Conservation (phyloP, 2,329 filamentous ascomycete genomes). For the Monosporascus sp. region DNA sequence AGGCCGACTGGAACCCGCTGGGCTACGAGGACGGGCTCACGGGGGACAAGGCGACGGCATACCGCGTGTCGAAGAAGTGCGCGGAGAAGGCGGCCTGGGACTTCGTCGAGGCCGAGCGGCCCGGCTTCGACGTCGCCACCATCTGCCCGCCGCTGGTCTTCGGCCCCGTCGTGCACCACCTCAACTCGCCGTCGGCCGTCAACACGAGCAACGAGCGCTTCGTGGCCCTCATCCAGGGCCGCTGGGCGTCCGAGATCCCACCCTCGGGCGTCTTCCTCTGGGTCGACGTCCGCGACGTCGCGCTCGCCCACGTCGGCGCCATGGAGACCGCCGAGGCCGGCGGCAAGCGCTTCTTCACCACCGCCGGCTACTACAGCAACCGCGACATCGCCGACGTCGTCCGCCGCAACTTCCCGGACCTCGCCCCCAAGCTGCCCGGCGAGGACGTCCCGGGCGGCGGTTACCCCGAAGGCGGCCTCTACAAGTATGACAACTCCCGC, state of each 20-base stretch:
- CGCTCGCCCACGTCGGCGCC: constrained; percentile 46
- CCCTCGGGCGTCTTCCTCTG: constrained; percentile 38
- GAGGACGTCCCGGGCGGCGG: constrained; percentile 39
- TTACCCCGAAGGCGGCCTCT: constrained; percentile 35
- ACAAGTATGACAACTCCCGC: constrained; percentile 51
- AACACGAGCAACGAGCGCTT: constrained; percentile 51
- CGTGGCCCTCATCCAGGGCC: constrained; percentile 43
- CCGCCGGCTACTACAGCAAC: constrained; percentile 42
- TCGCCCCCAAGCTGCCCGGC: constrained; percentile 40
- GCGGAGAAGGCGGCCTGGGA: constrained; percentile 51
- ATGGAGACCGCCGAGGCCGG: constrained; percentile 42
- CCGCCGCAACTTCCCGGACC: constrained; percentile 44
- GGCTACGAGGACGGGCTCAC: constrained; percentile 38
- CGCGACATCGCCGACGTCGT: constrained; percentile 37
- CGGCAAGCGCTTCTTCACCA: constrained; percentile 46
- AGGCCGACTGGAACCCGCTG: constrained; percentile 48
- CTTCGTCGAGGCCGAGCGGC: constrained; percentile 37
- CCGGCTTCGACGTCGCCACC: constrained; percentile 45
- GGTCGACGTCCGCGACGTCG: constrained; percentile 53
- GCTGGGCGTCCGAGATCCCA: constrained; percentile 41
- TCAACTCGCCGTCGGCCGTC: constrained; percentile 38
- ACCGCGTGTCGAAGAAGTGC: constrained; percentile 50
- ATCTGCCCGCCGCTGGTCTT: constrained; percentile 51
- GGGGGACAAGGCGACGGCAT: constrained; percentile 35
- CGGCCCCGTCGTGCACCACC: constrained; percentile 45